Evolutionary conservation across 495 filamentous ascomycete species (phyloP).

Genomic region (Xylaria flabelliformis): DNA sequence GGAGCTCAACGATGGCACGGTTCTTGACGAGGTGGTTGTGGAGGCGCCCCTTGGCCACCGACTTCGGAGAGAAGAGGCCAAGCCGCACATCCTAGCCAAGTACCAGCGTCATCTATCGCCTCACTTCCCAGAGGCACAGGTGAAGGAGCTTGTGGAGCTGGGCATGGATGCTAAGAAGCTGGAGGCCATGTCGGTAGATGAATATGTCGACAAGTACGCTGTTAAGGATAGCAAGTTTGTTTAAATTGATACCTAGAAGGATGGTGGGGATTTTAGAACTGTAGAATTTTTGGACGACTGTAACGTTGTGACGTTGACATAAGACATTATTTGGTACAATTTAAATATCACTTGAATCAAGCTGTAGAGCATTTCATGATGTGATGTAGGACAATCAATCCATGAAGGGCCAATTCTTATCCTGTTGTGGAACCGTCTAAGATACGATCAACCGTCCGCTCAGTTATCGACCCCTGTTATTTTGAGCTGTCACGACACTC

Average conservation of each 20-base stretch:
- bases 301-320: slow-evolving; percentile 5
- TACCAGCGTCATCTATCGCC: slow-evolving; percentile 89
- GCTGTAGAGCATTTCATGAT: not conserved
- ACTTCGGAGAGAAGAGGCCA: slow-evolving; percentile 91
- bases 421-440: too few relatives aligned
- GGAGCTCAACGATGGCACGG: slow-evolving; percentile 92
- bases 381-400: not conserved
- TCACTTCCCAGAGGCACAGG: slow-evolving; percentile 76
- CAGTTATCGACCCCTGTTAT: too few relatives aligned
- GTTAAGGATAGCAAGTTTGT: slow-evolving; percentile 63
- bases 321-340: not conserved
- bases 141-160: slow-evolving; percentile 78
- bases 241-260: slow-evolving; percentile 33
- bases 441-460: too few relatives aligned
- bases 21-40: slow-evolving; percentile 87
- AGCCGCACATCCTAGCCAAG: slow-evolving; percentile 93
- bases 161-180: slow-evolving; percentile 74
- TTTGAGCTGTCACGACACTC: not conserved
- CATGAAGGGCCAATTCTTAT: too few relatives aligned
- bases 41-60: slow-evolving; percentile 95
- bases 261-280: slow-evolving; percentile 1
- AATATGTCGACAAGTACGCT: slow-evolving; percentile 94
- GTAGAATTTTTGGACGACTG: slow-evolving; percentile 9
- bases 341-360: slow-evolving; percentile 7
- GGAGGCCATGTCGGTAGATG: slow-evolving; percentile 81